Base-by-base conservation (phyloP, 352 stramenopile species). In the Thraustotheca clavata region DNA sequence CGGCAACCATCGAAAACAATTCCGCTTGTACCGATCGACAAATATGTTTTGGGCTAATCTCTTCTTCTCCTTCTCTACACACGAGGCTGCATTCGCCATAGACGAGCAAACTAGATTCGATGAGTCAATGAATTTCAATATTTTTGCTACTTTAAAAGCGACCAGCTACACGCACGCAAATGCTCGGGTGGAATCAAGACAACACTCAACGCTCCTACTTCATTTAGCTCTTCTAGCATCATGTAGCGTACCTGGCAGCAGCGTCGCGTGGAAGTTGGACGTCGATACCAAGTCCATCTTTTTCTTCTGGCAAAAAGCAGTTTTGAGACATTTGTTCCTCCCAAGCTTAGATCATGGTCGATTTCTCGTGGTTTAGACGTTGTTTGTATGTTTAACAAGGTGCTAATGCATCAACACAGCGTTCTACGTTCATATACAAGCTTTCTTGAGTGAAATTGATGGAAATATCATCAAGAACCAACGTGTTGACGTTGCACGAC, bases 181-280 rank as follows among this genome's bases (percentile, higher is more conserved):
- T 86, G 80, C 61, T 82, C 72, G 0, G 73, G 70, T 22, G 85
- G 74, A 62, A 94, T 80, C 62, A 90, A 89, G 59, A 91, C 80
- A 49, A 94, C 83, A 57, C 73, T 87, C 27, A 94, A 70, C 65
- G 83, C 73, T 20, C 83, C 84, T 91, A 55, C 27, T 54, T 24
- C 12, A 54, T 33, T 6, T 7, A 54, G 22, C 9, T 34, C 52
- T 35, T 61, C 3, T 24, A 24, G 7, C 24, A 52, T 20, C 24
- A 24, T 0, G 12, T 1, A 1, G 2, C 7, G 74, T 48, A 89
- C 84, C 82, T 76, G 76, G 73, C 54, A 94, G 76, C 61, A 94
- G 68, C 67, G 84, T 94, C 38, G 85, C 85, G 70, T 94, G 85
- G 71, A 94, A 92, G 72, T 94, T 94, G 72, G 85, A 91, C 36